Conservation (phyloP, 2,329 filamentous ascomycete genomes). For the Lachnellula suecica region DNA sequence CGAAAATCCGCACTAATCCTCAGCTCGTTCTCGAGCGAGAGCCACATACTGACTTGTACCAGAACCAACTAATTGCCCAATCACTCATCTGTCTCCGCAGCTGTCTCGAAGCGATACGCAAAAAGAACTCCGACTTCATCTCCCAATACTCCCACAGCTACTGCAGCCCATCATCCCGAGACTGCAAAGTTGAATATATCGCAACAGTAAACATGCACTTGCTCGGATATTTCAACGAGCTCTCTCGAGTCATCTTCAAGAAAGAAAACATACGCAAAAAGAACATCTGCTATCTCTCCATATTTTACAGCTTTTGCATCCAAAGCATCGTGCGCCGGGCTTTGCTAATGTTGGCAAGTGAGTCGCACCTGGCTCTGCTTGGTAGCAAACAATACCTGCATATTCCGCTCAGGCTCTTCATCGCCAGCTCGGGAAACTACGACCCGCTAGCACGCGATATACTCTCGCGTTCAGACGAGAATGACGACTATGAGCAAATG, state of each 20-base stretch:
- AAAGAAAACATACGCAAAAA: constrained; percentile 14
- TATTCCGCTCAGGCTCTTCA: constrained; percentile 9
- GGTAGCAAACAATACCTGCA: constrained; percentile 9
- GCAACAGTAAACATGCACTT: constrained; percentile 1
- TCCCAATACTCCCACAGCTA: constrained; percentile 2
- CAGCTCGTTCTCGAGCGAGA: too few relatives aligned
- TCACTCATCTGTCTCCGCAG: constrained; percentile 20
- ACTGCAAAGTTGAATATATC: constrained; percentile 16
- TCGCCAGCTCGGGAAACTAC: constrained; percentile 14
- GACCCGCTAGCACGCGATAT: background rate
- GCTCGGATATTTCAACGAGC: constrained; percentile 3
- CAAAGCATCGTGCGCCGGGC: constrained; percentile 12
- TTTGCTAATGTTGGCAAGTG: background rate
- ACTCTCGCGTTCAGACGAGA: background rate
- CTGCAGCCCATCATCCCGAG: background rate
- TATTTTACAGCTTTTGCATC: constrained; percentile 18
- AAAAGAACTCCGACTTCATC: background rate
- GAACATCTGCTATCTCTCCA: constrained; percentile 9
- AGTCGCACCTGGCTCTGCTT: background rate
- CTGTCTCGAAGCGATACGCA: constrained; percentile 16
- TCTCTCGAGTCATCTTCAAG: constrained; percentile 16
- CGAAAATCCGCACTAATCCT: too few relatives aligned
- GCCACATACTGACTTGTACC: background rate
- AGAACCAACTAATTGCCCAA: constrained; percentile 22
- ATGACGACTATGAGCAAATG: background rate